A percentile compares a stretch with the other conserved stretches of the same genome.
Conservation (phyloP, 257 asterid genomes). For the Fraxinus americana region DNA sequence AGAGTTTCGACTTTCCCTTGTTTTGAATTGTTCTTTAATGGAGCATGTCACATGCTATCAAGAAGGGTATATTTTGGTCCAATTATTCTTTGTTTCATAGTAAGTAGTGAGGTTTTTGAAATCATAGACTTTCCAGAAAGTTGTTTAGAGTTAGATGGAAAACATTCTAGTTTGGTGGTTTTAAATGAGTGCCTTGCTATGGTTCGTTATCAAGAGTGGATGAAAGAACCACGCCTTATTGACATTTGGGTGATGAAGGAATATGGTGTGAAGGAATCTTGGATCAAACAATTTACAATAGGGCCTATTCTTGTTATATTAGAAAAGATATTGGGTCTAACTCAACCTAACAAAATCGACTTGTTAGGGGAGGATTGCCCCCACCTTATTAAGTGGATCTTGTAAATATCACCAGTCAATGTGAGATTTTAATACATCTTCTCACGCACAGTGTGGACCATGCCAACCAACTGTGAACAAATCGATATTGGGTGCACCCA, state of each 20-base stretch:
- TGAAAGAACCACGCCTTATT: neutral
- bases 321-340: no score
- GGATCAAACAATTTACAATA: conserved; percentile 9
- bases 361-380: no score
- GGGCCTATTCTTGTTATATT: neutral
- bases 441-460: no score
- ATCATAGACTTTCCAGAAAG: conserved; percentile 1
- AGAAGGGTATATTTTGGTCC: no score
- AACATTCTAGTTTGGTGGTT: neutral
- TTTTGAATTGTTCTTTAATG: conserved; percentile 5
- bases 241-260: conserved; percentile 22
- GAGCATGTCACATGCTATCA: neutral
- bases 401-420: no score
- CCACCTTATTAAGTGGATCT: no score
- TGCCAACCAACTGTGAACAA: no score
- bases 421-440: no score
- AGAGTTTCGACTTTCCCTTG: neutral
- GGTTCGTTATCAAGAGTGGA: neutral
- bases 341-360: no score
- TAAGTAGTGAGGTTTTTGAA: neutral
- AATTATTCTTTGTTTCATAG: neutral
- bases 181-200: conserved; percentile 15
- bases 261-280: conserved; percentile 16
- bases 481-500: no score
- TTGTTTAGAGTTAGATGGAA: neutral